Evolutionary conservation across 768 basidiomycete species (phyloP), one percentile per base, ranked within the genome.

Genomic region (Glaciozyma antarctica): DNA sequence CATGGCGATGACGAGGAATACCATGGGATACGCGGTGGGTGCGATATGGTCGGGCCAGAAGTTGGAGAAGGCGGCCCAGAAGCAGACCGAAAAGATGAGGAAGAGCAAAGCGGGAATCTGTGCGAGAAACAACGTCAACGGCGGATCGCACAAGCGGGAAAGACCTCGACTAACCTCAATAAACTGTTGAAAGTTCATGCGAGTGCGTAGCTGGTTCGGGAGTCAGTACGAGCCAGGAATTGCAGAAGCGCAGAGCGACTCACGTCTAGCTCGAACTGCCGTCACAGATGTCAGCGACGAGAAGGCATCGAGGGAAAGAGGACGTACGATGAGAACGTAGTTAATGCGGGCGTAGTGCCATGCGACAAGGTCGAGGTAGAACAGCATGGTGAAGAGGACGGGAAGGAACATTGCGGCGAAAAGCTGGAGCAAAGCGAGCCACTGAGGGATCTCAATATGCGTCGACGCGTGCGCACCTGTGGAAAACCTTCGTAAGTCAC

Each of bases 331-430:
- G 75, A 97, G 94, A n/a, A 85, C 82, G 72, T 92, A 94, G 74
- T 97, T 98, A 71, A 99, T 90, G 54, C 87, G 81, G 8, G 85
- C 79, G 7, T 77, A 76, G 0, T 83, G 80, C 87, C 88, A 99
- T 0, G 86, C 86, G 26, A 85, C 70, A 7, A 98, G 69, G 74
- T 99, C 97, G n/a, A 88, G 63, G 30, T 89, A 88, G 61, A 98
- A 82, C 1, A 95, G 78, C 41, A 90, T 66, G 2, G 84, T 79
- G 73, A 95, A 87, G 4, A 94, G 67, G 9, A 86, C 79, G 0
- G 92, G 91, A 5, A 95, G 75, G 52, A 84, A 76, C 30, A 94
- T 76, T 7, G 86, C 80, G 0, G 82, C 85, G 73, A 95, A 99
- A 24, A 93, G 78, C 69, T 84, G 85, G 49, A 98, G 78, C 15